phyloP scores from a whole-genome alignment of 345 rosid species.

The Orychophragmus violaceus region DNA sequence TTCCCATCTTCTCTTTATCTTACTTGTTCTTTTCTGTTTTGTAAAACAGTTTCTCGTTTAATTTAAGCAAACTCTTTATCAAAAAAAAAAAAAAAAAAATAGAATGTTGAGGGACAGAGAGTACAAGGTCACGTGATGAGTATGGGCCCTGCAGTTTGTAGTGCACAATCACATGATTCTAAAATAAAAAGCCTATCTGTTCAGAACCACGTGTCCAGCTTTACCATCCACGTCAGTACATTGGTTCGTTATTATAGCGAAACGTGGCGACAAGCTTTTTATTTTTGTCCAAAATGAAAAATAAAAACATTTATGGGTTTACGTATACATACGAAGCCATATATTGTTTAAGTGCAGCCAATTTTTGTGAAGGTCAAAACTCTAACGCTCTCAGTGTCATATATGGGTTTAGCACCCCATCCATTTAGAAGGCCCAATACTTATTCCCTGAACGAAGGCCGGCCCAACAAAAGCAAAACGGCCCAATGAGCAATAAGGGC shows the following conservation, averaged over 20 bases:
- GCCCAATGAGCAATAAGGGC: too few relatives aligned
- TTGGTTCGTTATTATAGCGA: slow-evolving; percentile 8
- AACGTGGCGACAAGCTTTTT: slow-evolving; percentile 21
- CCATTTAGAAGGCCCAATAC: too few relatives aligned
- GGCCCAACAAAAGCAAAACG: too few relatives aligned
- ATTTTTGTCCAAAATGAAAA: neutral
- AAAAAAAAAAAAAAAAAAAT: neutral
- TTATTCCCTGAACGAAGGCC: too few relatives aligned
- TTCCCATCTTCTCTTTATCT: too few relatives aligned
- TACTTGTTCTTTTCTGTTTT: too few relatives aligned
- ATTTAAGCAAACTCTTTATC: neutral
- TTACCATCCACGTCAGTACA: neutral
- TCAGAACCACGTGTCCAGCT: slow-evolving; percentile 15
- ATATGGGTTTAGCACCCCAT: too few relatives aligned
- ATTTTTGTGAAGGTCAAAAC: too few relatives aligned
- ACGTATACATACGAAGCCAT: too few relatives aligned
- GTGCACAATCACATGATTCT: slow-evolving; percentile 21
- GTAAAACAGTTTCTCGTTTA: too few relatives aligned
- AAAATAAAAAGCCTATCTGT: slow-evolving; percentile 13
- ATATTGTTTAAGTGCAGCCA: too few relatives aligned
- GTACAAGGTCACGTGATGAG: slow-evolving; percentile 24
- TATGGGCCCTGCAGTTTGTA: slow-evolving; percentile 23
- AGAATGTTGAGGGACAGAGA: slow-evolving; percentile 14
- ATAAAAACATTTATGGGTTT: neutral
- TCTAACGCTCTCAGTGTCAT: too few relatives aligned